phyloP scores from a whole-genome alignment of 2,329 filamentous ascomycete genomes.

The Colletotrichum plurivorum region DNA sequence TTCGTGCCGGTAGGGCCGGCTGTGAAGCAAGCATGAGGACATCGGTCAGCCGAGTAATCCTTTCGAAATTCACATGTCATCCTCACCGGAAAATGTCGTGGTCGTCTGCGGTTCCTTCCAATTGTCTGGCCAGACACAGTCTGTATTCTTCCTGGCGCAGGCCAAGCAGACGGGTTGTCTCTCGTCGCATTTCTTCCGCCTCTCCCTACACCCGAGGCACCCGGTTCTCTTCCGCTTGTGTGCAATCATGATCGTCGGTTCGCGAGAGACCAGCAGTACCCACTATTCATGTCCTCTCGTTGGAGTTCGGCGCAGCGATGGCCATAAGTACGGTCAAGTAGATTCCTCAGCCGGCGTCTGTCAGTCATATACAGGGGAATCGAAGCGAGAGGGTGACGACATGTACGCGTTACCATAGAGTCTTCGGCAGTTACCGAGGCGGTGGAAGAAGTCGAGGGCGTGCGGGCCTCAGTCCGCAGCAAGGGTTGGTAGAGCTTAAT shows the following conservation, averaged over 20 bases:
- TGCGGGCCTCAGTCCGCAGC: not conserved
- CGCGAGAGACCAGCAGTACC: no score
- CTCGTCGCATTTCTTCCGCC: slow-evolving; percentile 18
- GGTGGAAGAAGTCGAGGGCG: no score
- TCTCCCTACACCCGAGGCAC: slow-evolving; percentile 2
- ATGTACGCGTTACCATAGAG: no score
- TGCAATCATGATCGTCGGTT: not conserved
- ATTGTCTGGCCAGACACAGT: slow-evolving; percentile 14
- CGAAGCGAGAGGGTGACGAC: no score
- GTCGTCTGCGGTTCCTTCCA: slow-evolving; percentile 10
- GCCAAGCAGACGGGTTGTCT: not conserved
- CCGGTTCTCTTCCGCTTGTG: slow-evolving; percentile 15
- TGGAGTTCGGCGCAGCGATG: no score
- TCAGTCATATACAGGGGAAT: no score
- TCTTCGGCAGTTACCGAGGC: no score
- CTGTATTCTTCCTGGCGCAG: not conserved
- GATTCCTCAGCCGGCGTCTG: no score
- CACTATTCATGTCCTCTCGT: not conserved
- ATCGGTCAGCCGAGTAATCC: not conserved
- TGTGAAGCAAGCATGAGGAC: not conserved
- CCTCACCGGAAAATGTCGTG: not conserved
- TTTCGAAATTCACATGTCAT: not conserved
- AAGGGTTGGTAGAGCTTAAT: not conserved
- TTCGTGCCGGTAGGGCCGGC: not conserved
- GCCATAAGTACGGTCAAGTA: no score